Conservation (phyloP, 257 asterid genomes). For the Thymus mandschuricus region DNA sequence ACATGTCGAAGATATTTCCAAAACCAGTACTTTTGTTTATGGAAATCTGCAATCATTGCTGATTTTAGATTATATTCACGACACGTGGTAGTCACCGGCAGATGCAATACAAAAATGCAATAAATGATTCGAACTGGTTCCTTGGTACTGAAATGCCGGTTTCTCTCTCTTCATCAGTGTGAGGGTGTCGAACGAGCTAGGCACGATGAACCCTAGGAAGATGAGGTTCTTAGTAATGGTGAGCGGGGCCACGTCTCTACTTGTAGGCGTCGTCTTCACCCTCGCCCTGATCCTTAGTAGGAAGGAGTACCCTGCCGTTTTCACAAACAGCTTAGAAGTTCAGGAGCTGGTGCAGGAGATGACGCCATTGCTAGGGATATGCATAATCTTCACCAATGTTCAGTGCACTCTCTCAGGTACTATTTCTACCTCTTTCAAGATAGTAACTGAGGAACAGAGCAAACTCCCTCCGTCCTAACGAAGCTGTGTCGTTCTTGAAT, state of each 20-base stretch:
- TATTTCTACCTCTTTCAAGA: no score
- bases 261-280: constrained; percentile 39
- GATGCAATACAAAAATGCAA: no score
- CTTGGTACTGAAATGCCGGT: not conserved
- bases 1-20: no score
- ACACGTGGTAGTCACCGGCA: no score
- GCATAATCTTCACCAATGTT: constrained; percentile 42
- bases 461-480: no score
- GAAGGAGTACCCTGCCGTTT: constrained; percentile 43
- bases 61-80: no score
- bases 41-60: no score
- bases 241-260: constrained; percentile 39
- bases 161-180: constrained; percentile 36
- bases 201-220: constrained; percentile 42
- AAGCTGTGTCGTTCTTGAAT: no score
- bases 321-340: constrained; percentile 41
- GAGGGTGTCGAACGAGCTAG: constrained; percentile 58
- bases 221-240: constrained; percentile 47
- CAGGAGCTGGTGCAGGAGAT: constrained; percentile 44
- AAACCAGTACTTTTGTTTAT: no score
- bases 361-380: constrained; percentile 51
- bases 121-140: no score
- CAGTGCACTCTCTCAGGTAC: constrained; percentile 57
- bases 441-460: no score
- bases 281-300: constrained; percentile 33